Evolutionary conservation across 2,329 filamentous ascomycete species (phyloP).

Genomic region (Dothidotthia symphoricarpi): DNA sequence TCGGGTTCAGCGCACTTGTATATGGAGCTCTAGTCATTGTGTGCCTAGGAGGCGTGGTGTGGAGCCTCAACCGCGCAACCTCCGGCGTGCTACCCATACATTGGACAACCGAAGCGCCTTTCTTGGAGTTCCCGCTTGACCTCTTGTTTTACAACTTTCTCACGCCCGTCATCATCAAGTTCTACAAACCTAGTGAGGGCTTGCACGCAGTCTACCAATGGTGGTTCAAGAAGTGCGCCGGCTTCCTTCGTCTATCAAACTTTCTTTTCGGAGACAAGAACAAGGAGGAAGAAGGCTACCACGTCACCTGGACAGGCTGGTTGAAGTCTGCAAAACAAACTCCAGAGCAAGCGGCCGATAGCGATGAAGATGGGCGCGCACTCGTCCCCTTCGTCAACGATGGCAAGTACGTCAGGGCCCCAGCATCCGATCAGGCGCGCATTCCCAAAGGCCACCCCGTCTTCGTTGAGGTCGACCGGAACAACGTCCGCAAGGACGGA

Average conservation of each 20-base stretch:
- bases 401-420: constrained; percentile 85
- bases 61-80: constrained; percentile 72
- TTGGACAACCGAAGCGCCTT: constrained; percentile 88
- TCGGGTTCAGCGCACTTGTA: constrained; percentile 90
- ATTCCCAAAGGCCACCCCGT: constrained; percentile 81
- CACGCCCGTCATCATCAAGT: constrained; percentile 80
- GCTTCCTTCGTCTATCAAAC: constrained; percentile 75
- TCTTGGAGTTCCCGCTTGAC: constrained; percentile 91
- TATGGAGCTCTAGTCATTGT: constrained; percentile 91
- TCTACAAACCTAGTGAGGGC: constrained; percentile 80
- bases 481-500: constrained; percentile 65
- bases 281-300: constrained; percentile 75
- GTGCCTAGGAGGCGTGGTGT: constrained; percentile 92
- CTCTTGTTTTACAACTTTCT: constrained; percentile 95
- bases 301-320: constrained; percentile 60
- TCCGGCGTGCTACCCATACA: constrained; percentile 80
- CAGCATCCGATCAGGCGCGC: constrained; percentile 90
- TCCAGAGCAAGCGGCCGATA: neutral
- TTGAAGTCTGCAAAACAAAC: constrained; percentile 49
- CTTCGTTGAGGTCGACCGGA: constrained; percentile 72
- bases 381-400: constrained; percentile 61
- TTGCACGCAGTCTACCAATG: constrained; percentile 85
- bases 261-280: constrained; percentile 87
- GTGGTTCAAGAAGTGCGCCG: constrained; percentile 91
- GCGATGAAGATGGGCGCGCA: constrained; percentile 38